phyloP scores from a whole-genome alignment of 2,329 filamentous ascomycete genomes.

The Colletotrichum lindemuthianum region DNA sequence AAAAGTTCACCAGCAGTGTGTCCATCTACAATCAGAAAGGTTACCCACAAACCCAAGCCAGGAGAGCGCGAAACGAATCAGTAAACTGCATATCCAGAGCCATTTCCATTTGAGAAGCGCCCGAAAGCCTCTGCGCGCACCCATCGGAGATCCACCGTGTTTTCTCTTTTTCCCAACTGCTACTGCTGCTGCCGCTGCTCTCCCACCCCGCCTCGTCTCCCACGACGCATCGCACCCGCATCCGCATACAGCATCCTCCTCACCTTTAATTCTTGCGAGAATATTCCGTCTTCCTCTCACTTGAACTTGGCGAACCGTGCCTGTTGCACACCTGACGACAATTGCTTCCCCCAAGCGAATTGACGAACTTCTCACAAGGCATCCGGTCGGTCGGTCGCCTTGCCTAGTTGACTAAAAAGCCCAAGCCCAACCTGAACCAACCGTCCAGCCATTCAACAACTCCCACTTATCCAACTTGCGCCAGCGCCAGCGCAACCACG shows the following conservation, averaged over 20 bases:
- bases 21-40: neutral
- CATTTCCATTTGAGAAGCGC: neutral
- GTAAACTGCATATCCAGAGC: neutral
- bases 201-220: constrained; percentile 19
- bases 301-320: too few relatives aligned
- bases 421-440: constrained; percentile 13
- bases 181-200: constrained; percentile 15
- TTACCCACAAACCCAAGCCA: neutral
- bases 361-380: constrained; percentile 15
- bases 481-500: too few relatives aligned
- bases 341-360: constrained; percentile 4
- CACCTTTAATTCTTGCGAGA: too few relatives aligned
- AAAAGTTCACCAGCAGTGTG: too few relatives aligned
- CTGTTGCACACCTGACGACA: too few relatives aligned
- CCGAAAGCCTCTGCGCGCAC: constrained; percentile 6
- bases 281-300: too few relatives aligned
- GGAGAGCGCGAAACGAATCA: neutral
- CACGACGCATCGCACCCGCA: neutral
- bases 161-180: constrained; percentile 11
- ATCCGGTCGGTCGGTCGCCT: constrained; percentile 20
- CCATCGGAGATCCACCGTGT: constrained; percentile 22
- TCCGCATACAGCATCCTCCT: too few relatives aligned
- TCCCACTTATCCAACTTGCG: too few relatives aligned
- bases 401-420: constrained; percentile 26
- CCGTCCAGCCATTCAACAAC: neutral